phyloP scores from a whole-genome alignment of 1,139 yeast genomes.

The Yamadazyma songkhlaensis region DNA sequence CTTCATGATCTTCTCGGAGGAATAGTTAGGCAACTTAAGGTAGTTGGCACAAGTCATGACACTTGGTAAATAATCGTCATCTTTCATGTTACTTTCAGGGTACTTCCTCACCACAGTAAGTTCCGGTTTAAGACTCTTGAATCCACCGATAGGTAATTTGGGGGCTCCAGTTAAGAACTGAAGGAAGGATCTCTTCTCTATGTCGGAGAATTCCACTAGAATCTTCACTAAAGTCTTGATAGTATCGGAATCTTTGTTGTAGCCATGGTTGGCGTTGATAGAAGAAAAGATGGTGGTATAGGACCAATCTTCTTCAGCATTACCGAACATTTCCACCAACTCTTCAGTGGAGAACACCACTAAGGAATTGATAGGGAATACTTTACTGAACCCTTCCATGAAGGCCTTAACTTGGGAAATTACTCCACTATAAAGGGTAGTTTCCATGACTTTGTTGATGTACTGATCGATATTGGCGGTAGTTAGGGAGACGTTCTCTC shows the following conservation, averaged over 20 bases:
- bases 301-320: conserved; percentile 88
- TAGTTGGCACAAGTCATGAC: conserved; percentile 99
- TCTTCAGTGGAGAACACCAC: conserved; percentile 73
- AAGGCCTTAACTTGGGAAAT: conserved; percentile 64
- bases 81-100: conserved; percentile 59
- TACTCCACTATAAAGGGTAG: conserved; percentile 65
- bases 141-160: conserved; percentile 90
- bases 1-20: conserved; percentile 57
- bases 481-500: conserved; percentile 50
- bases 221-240: conserved; percentile 60
- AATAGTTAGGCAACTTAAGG: conserved; percentile 82
- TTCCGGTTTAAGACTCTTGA: conserved; percentile 75
- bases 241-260: conserved; percentile 64
- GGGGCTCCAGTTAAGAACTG: conserved; percentile 96
- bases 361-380: conserved; percentile 77
- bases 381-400: conserved; percentile 77
- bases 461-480: conserved; percentile 57
- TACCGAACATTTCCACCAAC: conserved; percentile 60
- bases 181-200: conserved; percentile 67
- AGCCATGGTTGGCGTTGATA: conserved; percentile 90
- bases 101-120: conserved; percentile 85
- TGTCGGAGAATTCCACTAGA: conserved; percentile 49
- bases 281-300: conserved; percentile 54
- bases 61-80: conserved; percentile 91
- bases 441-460: conserved; percentile 56